These are phyloP conservation scores for Sporothrix mexicana DNA, from an alignment of 2,329 filamentous ascomycete species.

Conservation along the genomic window DNA sequence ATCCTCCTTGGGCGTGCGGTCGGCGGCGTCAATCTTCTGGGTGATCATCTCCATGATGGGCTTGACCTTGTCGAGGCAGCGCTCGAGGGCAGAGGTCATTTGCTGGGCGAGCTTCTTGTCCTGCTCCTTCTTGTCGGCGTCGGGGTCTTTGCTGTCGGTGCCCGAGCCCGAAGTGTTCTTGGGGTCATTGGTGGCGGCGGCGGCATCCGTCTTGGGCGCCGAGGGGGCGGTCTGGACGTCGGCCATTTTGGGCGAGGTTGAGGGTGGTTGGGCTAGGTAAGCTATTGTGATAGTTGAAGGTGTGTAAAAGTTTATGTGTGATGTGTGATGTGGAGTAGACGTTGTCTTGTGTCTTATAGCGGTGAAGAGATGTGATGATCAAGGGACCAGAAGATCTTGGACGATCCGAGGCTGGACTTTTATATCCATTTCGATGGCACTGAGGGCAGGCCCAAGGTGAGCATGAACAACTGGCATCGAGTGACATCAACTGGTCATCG, in stretches of 20 bases:
- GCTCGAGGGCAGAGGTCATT: slow-evolving; percentile 73
- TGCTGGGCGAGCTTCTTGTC: slow-evolving; percentile 79
- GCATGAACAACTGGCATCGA: too few relatives aligned
- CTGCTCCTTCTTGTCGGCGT: slow-evolving; percentile 55
- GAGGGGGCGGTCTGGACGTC: slow-evolving; percentile 7
- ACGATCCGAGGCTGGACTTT: slow-evolving; percentile 1
- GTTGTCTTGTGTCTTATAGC: too few relatives aligned
- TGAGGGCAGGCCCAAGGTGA: too few relatives aligned
- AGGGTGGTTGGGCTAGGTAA: slow-evolving; percentile 5
- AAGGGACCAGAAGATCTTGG: not conserved
- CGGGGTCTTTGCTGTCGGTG: not conserved
- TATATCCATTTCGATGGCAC: not conserved
- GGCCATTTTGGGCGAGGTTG: not conserved
- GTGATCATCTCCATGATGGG: slow-evolving; percentile 87
- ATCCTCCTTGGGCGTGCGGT: slow-evolving; percentile 82
- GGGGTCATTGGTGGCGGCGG: not conserved
- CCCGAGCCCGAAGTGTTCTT: not conserved
- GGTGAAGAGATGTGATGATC: not conserved
- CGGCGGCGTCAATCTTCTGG: slow-evolving; percentile 43
- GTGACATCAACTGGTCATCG: not conserved
- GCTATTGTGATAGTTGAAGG: not conserved
- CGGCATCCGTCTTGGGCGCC: not conserved
- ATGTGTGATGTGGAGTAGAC: too few relatives aligned
- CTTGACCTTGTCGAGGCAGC: slow-evolving; percentile 81
- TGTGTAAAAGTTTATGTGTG: too few relatives aligned